phyloP scores from a whole-genome alignment of 1,284 basidiomycete genomes.

The Pseudozyma sp. region DNA sequence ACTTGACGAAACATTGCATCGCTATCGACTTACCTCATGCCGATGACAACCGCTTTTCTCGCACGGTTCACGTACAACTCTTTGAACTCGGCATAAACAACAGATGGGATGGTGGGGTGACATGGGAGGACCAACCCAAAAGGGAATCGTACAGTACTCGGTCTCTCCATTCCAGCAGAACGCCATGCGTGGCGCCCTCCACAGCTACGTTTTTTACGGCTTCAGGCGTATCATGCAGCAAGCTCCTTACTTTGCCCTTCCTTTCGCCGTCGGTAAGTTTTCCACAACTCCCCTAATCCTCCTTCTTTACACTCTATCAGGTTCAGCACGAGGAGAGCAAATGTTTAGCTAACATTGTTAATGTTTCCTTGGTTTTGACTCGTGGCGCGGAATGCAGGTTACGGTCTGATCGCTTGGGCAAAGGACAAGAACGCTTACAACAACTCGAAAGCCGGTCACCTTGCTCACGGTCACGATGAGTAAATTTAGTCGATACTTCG shows the following conservation, averaged over 20 bases:
- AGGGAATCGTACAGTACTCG: conserved; percentile 63
- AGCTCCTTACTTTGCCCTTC: conserved; percentile 66
- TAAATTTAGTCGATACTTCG: conserved; percentile 6
- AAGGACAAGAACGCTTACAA: conserved; percentile 64
- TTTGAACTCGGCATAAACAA: background rate
- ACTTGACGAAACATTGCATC: background rate
- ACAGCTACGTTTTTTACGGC: conserved; percentile 65
- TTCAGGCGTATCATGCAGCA: conserved; percentile 66
- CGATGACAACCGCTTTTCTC: too few relatives aligned
- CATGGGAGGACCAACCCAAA: conserved; percentile 66
- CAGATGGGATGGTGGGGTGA: conserved; percentile 69
- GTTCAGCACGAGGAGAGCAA: background rate
- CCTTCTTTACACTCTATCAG: background rate
- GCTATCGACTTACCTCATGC: too few relatives aligned
- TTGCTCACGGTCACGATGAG: conserved; percentile 58
- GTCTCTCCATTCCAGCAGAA: conserved; percentile 67
- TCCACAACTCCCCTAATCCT: background rate
- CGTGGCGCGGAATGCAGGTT: conserved; percentile 32
- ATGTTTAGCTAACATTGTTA: too few relatives aligned
- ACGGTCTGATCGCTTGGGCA: conserved; percentile 66
- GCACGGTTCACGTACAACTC: background rate
- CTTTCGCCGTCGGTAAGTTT: conserved; percentile 62
- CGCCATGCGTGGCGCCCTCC: conserved; percentile 64
- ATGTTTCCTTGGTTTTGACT: too few relatives aligned
- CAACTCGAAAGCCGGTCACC: conserved; percentile 67